Conservation (phyloP, 768 basidiomycete genomes). For the Suillus alpinus region DNA sequence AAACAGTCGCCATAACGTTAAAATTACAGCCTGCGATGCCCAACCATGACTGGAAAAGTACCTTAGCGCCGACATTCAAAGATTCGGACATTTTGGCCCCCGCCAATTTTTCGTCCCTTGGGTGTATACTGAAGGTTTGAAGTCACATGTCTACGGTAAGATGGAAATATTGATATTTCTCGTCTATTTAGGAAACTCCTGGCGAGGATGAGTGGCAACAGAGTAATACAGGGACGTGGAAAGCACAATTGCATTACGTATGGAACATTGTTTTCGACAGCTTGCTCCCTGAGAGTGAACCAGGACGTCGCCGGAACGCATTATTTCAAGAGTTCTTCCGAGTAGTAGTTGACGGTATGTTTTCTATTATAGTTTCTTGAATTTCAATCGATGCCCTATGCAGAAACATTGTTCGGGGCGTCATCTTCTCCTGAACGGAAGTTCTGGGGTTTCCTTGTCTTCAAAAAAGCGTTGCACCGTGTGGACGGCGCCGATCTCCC, state of each 20-base stretch:
- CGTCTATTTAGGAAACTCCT: slow-evolving; percentile 49
- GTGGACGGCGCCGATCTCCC: slow-evolving; percentile 66
- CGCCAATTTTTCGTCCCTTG: slow-evolving; percentile 70
- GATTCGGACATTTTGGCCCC: slow-evolving; percentile 63
- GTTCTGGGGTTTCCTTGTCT: slow-evolving; percentile 94
- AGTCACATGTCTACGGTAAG: not conserved
- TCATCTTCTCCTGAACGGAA: slow-evolving; percentile 86
- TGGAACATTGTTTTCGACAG: slow-evolving; percentile 84
- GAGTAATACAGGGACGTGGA: slow-evolving; percentile 65
- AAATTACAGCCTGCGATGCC: slow-evolving; percentile 63
- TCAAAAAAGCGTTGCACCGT: slow-evolving; percentile 73
- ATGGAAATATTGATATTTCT: slow-evolving; percentile 9
- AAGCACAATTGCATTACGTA: slow-evolving; percentile 87
- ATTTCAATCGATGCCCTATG: slow-evolving; percentile 1
- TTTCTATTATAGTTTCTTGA: not conserved
- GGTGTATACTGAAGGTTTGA: slow-evolving; percentile 75
- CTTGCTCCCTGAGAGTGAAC: slow-evolving; percentile 53
- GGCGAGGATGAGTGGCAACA: slow-evolving; percentile 52
- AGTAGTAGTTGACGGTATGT: slow-evolving; percentile 84
- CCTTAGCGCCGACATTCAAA: slow-evolving; percentile 76
- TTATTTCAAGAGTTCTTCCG: slow-evolving; percentile 91
- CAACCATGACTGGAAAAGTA: slow-evolving; percentile 61
- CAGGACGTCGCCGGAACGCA: slow-evolving; percentile 38
- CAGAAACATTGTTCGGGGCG: slow-evolving; percentile 84
- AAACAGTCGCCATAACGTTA: slow-evolving; percentile 80